Conservation (phyloP, 2,329 filamentous ascomycete genomes). For the Fusarium bactridioides region DNA sequence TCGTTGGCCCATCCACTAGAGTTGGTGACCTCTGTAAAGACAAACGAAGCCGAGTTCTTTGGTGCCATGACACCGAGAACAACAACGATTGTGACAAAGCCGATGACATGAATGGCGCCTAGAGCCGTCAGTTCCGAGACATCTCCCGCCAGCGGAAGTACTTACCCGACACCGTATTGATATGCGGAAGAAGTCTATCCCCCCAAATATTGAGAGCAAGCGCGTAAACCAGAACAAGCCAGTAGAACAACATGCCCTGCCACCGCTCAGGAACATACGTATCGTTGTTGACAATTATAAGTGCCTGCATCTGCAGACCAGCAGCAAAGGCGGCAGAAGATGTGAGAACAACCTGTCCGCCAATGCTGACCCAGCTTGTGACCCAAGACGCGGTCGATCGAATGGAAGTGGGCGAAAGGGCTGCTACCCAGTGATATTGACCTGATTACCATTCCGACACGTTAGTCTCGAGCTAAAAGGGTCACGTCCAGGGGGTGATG, state of each 20-base stretch:
- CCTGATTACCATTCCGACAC: not conserved
- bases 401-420: conserved; percentile 20
- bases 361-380: conserved; percentile 48
- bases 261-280: conserved; percentile 52
- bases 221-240: conserved; percentile 51
- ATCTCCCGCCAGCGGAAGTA: fast-evolving
- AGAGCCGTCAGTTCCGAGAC: not conserved
- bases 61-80: conserved; percentile 43
- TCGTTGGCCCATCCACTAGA: conserved; percentile 44
- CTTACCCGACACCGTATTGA: conserved; percentile 42
- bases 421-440: conserved; percentile 36
- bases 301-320: conserved; percentile 53
- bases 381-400: conserved; percentile 4
- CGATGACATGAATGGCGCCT: conserved; percentile 42
- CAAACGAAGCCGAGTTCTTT: conserved; percentile 43
- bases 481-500: too few species aligned
- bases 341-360: conserved; percentile 55
- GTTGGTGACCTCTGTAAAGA: conserved; percentile 46
- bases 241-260: conserved; percentile 58
- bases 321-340: conserved; percentile 57
- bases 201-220: conserved; percentile 54
- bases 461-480: not conserved
- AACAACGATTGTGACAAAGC: conserved; percentile 41
- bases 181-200: conserved; percentile 46
- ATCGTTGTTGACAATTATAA: conserved; percentile 53